Percentiles rank a stretch among this genome's conserved stretches.
Evolutionary conservation across 441 rosid genomes (phyloP).

Genomic region (Croton setiger): DNA sequence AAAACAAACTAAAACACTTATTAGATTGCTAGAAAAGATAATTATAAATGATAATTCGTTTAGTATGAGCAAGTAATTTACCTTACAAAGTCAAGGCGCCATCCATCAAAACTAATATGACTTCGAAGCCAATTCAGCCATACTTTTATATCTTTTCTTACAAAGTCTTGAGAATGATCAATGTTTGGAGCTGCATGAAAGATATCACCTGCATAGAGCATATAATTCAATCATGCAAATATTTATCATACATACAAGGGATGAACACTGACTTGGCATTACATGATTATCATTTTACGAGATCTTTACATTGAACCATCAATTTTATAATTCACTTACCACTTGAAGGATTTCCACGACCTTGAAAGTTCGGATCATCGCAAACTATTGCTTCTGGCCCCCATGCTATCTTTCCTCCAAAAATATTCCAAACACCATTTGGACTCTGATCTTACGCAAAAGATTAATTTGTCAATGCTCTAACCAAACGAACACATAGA

Average conservation of each 20-base stretch:
- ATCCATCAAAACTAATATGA: slow-evolving; percentile 46
- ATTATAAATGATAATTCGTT: not conserved
- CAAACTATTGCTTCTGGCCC: slow-evolving; percentile 60
- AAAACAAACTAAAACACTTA: slow-evolving; percentile 2
- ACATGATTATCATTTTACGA: slow-evolving; percentile 3
- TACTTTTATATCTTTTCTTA: slow-evolving; percentile 40
- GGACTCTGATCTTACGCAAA: slow-evolving; percentile 36
- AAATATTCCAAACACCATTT: slow-evolving; percentile 55
- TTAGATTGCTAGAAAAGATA: not conserved
- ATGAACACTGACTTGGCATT: not conserved
- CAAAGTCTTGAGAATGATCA: slow-evolving; percentile 50
- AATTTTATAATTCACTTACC: slow-evolving; percentile 27
- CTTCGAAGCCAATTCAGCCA: slow-evolving; percentile 49
- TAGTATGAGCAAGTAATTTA: slow-evolving; percentile 17
- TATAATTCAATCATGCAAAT: not conserved
- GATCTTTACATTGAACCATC: not conserved
- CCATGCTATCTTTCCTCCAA: slow-evolving; percentile 53
- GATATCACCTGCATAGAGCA: slow-evolving; percentile 36
- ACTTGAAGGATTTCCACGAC: slow-evolving; percentile 52
- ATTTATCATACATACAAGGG: not conserved
- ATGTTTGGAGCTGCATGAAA: slow-evolving; percentile 51
- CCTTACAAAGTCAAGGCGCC: slow-evolving; percentile 59
- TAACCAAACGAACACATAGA: too few species aligned
- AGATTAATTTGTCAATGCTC: not conserved
- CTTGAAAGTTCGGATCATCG: slow-evolving; percentile 53